Evolutionary conservation across 768 basidiomycete genomes (phyloP).

Genomic region (Leccinellum albellum): DNA sequence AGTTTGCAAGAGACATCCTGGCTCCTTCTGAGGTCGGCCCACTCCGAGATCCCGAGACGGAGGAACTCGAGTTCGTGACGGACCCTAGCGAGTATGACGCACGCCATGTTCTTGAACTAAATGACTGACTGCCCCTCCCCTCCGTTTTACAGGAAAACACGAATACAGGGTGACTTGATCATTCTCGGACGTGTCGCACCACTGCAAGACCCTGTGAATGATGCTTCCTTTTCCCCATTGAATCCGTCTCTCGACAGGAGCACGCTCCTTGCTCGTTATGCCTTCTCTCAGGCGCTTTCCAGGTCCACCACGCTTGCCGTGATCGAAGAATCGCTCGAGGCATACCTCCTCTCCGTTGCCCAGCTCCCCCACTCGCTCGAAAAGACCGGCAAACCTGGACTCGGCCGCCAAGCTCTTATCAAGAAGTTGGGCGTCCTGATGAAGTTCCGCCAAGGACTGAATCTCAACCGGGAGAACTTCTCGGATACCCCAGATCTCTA

Average conservation of each 20-base stretch:
- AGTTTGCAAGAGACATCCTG: slow-evolving; percentile 64
- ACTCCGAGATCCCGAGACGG: slow-evolving; percentile 71
- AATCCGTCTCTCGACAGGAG: slow-evolving; percentile 59
- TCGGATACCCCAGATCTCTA: slow-evolving; percentile 89
- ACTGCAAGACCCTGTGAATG: slow-evolving; percentile 48
- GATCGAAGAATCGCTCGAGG: slow-evolving; percentile 80
- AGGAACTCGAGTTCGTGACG: slow-evolving; percentile 89
- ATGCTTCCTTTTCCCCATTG: slow-evolving; percentile 43
- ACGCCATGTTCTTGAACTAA: neutral
- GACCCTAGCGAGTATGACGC: slow-evolving; percentile 75
- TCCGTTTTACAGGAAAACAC: slow-evolving; percentile 56
- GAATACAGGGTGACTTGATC: slow-evolving; percentile 88
- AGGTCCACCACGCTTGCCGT: slow-evolving; percentile 85
- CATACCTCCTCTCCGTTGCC: slow-evolving; percentile 80
- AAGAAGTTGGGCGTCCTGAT: slow-evolving; percentile 90
- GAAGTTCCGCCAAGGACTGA: slow-evolving; percentile 88
- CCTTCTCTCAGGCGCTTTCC: slow-evolving; percentile 87
- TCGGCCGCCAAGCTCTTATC: slow-evolving; percentile 78
- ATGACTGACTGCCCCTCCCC: slow-evolving; percentile 3
- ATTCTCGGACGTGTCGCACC: slow-evolving; percentile 73
- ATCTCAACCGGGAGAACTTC: slow-evolving; percentile 86
- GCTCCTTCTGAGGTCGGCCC: slow-evolving; percentile 58
- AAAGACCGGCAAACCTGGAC: slow-evolving; percentile 77
- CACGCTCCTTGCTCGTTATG: slow-evolving; percentile 82
- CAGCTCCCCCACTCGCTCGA: slow-evolving; percentile 72